Percentiles rank a stretch among this genome's conserved stretches.
These are phyloP conservation scores for Aulographum hederae DNA, from an alignment of 2,329 filamentous ascomycete genomes.

Conservation along the genomic window DNA sequence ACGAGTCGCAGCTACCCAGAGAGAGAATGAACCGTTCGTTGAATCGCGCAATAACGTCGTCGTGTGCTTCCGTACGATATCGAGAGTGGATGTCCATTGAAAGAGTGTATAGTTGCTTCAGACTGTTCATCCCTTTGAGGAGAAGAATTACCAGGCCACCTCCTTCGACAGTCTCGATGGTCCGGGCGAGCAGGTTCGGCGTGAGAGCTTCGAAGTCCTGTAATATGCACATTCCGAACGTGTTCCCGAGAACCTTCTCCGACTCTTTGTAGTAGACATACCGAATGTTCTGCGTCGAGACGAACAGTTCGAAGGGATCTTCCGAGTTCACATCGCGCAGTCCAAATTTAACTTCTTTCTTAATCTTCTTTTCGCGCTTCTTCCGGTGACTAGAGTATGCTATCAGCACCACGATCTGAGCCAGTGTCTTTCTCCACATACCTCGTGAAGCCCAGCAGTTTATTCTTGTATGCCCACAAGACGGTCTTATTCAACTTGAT, in stretches of 20 bases:
- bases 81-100: slow-evolving; percentile 96
- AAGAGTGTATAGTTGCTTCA: slow-evolving; percentile 92
- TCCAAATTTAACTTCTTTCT: slow-evolving; percentile 92
- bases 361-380: slow-evolving; percentile 96
- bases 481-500: slow-evolving; percentile 93
- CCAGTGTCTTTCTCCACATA: too few relatives aligned
- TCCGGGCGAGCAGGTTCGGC: slow-evolving; percentile 86
- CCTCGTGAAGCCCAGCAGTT: slow-evolving; percentile 82
- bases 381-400: slow-evolving; percentile 52
- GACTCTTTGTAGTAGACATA: slow-evolving; percentile 99
- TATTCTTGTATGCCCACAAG: slow-evolving; percentile 97
- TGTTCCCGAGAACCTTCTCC: slow-evolving; percentile 95
- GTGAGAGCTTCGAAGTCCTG: slow-evolving; percentile 97
- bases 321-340: slow-evolving; percentile 82
- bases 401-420: background rate
- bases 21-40: slow-evolving; percentile 96
- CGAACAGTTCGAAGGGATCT: slow-evolving; percentile 93
- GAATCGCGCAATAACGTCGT: slow-evolving; percentile 87
- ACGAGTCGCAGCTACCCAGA: slow-evolving; percentile 84
- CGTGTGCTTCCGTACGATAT: slow-evolving; percentile 90
- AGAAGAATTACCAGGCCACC: slow-evolving; percentile 80
- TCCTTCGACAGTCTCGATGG: slow-evolving; percentile 93
- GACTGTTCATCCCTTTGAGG: slow-evolving; percentile 86
- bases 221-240: slow-evolving; percentile 94
- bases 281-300: slow-evolving; percentile 89